These are phyloP conservation scores for Leccinum griseonigrum DNA, from an alignment of 1,284 basidiomycete genomes.

Conservation along the genomic window DNA sequence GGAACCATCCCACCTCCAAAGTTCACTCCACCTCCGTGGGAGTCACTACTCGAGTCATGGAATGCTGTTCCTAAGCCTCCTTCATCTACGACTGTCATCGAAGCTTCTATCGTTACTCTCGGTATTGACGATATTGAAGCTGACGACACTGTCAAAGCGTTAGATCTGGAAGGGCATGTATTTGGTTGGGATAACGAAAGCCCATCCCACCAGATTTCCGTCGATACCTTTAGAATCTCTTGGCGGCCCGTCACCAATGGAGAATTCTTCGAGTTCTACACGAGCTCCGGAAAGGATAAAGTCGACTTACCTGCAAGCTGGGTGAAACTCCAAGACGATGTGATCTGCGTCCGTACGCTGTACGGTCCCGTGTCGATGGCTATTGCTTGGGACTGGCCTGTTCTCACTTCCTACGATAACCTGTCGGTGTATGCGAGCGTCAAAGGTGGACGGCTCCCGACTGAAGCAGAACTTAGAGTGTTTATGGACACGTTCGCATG, in stretches of 20 bases:
- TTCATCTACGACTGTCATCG: conserved; percentile 52
- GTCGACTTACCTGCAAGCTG: conserved; percentile 61
- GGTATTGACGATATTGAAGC: conserved; percentile 87
- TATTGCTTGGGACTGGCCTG: conserved; percentile 82
- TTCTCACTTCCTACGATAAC: conserved; percentile 79
- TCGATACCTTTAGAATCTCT: conserved; percentile 70
- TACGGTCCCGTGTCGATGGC: conserved; percentile 83
- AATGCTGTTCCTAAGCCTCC: conserved; percentile 45
- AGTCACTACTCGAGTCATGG: conserved; percentile 67
- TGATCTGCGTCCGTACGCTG: conserved; percentile 73
- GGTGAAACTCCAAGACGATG: conserved; percentile 49
- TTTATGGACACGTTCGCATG: conserved; percentile 73
- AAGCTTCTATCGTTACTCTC: conserved; percentile 59
- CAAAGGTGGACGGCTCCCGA: conserved; percentile 90
- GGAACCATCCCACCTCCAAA: conserved; percentile 79
- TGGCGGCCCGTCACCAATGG: conserved; percentile 88
- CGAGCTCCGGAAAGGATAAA: conserved; percentile 35
- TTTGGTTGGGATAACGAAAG: conserved; percentile 98
- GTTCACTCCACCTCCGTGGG: conserved; percentile 78
- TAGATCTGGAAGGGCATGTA: conserved; percentile 55
- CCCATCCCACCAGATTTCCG: conserved; percentile 58
- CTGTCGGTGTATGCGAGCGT: conserved; percentile 78
- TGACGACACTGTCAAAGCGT: conserved; percentile 50
- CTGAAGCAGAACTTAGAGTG: conserved; percentile 81
- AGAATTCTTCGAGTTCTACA: conserved; percentile 65